phyloP scores from a whole-genome alignment of 169 alveolate genomes.

The Eimeria tenella region DNA sequence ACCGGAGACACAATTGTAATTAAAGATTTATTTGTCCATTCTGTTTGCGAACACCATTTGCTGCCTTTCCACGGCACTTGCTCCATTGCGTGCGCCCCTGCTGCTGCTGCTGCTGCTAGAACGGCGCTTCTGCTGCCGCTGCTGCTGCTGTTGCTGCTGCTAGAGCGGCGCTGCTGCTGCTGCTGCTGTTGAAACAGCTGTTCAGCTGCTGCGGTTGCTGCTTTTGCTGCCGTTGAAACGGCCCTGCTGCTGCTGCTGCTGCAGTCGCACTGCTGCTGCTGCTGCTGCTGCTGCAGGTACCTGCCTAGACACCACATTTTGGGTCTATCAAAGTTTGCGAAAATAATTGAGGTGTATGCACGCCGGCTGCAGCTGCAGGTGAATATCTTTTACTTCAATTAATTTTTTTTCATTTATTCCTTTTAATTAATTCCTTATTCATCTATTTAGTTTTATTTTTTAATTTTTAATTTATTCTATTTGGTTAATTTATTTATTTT shows the following conservation, averaged over 20 bases:
- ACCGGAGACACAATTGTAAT: slow-evolving; percentile 27
- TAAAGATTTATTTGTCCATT: slow-evolving; percentile 46
- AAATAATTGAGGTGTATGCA: slow-evolving; percentile 66
- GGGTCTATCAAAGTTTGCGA: slow-evolving; percentile 79
- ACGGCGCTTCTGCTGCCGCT: not conserved
- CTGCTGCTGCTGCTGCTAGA: not conserved
- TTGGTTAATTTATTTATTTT: not conserved
- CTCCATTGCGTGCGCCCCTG: slow-evolving; percentile 75
- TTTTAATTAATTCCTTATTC: not conserved
- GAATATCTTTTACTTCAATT: not conserved
- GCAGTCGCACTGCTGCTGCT: not conserved
- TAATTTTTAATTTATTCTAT: not conserved
- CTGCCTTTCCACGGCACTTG: slow-evolving; percentile 81
- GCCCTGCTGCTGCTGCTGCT: slow-evolving; percentile 5
- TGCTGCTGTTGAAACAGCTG: not conserved
- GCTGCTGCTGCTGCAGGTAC: slow-evolving; percentile 63
- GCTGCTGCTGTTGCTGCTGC: slow-evolving; percentile 10
- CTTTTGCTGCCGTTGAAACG: not conserved
- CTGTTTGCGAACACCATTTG: slow-evolving; percentile 82
- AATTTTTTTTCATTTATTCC: not conserved
- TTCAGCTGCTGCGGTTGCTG: not conserved
- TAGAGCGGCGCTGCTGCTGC: not conserved
- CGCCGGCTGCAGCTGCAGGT: slow-evolving; percentile 79
- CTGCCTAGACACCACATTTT: slow-evolving; percentile 75
- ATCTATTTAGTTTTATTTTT: no score